A percentile compares a stretch with the other conserved stretches of the same genome.
Evolutionary conservation across 306 rosid species (phyloP).

Genomic region (Trifolium fragiferum): DNA sequence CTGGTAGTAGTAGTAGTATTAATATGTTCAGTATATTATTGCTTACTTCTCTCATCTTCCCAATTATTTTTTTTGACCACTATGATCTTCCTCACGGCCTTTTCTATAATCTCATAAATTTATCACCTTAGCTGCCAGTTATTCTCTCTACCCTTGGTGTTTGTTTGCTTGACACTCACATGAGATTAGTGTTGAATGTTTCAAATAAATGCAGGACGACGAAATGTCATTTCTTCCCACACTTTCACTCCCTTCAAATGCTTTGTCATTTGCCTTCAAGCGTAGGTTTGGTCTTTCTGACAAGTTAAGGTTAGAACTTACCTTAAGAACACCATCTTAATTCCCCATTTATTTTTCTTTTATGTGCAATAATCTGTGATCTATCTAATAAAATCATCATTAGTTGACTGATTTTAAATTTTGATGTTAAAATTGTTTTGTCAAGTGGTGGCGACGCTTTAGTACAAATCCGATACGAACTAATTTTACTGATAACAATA

Average conservation of each 20-base stretch:
- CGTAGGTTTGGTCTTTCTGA: conserved; percentile 79
- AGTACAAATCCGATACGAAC: neutral
- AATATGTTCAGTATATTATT: neutral
- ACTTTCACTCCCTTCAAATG: conserved; percentile 81
- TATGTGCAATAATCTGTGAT: conserved; percentile 13
- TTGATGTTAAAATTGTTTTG: neutral
- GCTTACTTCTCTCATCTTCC: neutral
- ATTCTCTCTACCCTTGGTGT: too few species aligned
- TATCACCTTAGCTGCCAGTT: neutral
- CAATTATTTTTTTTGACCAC: neutral
- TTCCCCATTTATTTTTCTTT: conserved; percentile 9
- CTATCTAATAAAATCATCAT: neutral
- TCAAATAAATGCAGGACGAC: conserved; percentile 71
- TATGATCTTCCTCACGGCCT: neutral
- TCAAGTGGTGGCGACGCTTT: neutral
- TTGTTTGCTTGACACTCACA: conserved; percentile 20
- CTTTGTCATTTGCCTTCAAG: conserved; percentile 81
- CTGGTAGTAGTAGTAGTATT: neutral
- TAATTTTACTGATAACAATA: too few species aligned
- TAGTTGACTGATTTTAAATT: neutral
- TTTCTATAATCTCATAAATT: conserved; percentile 15
- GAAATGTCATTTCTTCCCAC: conserved; percentile 82
- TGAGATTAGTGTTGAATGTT: conserved; percentile 23
- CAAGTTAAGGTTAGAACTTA: conserved; percentile 74
- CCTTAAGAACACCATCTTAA: conserved; percentile 13